Conservation (phyloP, 2,329 filamentous ascomycete genomes). For the Epichloe bromicola region DNA sequence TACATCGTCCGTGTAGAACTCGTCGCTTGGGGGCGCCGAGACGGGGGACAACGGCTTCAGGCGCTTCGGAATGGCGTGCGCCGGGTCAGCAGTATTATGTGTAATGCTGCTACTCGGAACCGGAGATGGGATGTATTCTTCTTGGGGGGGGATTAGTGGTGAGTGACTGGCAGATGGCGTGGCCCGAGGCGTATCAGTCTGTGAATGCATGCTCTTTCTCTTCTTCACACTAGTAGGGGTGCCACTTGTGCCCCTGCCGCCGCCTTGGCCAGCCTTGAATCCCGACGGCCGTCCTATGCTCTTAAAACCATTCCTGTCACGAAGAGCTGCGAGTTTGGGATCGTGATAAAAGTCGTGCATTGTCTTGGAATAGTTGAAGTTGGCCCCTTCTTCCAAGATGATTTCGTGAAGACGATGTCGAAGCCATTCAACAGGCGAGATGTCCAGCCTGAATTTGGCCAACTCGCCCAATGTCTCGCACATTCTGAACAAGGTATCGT, state of each 20-base stretch:
- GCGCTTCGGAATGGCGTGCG: conserved; percentile 12
- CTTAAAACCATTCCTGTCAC: conserved; percentile 40
- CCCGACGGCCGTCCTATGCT: conserved; percentile 44
- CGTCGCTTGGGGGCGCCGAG: conserved; percentile 15
- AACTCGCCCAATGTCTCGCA: conserved; percentile 41
- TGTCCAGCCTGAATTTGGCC: conserved; percentile 37
- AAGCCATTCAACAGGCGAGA: conserved; percentile 42
- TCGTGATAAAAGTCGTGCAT: conserved; percentile 45
- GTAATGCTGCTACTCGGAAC: background rate
- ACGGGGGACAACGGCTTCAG: conserved; percentile 13
- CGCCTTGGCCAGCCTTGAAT: conserved; percentile 21
- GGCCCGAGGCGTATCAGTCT: conserved; percentile 15
- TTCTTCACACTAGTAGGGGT: conserved; percentile 18
- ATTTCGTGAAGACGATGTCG: conserved; percentile 43
- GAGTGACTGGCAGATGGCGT: conserved; percentile 16
- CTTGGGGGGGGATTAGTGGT: conserved; percentile 12
- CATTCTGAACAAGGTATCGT: conserved; percentile 44
- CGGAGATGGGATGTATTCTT: conserved; percentile 4
- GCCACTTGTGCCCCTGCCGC: conserved; percentile 4
- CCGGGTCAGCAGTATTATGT: background rate
- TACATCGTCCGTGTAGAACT: conserved; percentile 32
- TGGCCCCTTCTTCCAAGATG: conserved; percentile 25
- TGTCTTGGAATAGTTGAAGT: conserved; percentile 37
- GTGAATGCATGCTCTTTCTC: conserved; percentile 21
- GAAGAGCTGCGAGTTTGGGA: conserved; percentile 33